phyloP scores from a whole-genome alignment of 495 filamentous ascomycete species.

The Penicillium paxilli region DNA sequence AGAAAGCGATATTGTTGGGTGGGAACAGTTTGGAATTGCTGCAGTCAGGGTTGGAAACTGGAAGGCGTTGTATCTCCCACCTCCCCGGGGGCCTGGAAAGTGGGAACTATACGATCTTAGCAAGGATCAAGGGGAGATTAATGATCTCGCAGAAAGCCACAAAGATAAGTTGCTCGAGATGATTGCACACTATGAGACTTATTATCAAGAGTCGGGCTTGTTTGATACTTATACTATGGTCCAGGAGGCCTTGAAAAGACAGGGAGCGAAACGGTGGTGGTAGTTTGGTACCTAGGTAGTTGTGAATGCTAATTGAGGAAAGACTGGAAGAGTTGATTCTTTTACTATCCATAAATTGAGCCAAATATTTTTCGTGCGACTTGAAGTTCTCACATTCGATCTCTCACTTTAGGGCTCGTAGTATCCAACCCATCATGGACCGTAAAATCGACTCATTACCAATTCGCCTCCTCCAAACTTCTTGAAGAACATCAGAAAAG shows the following conservation, averaged over 20 bases:
- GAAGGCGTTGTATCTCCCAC: slow-evolving; percentile 22
- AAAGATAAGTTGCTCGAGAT: slow-evolving; percentile 35
- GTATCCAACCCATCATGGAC: no score
- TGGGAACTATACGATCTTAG: slow-evolving; percentile 28
- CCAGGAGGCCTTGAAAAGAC: background rate
- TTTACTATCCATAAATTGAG: background rate
- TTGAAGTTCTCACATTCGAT: no score
- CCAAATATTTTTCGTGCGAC: no score
- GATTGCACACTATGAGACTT: slow-evolving; percentile 10
- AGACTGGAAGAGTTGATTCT: background rate
- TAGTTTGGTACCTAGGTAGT: background rate
- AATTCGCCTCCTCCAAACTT: no score
- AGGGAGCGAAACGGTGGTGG: slow-evolving; percentile 2
- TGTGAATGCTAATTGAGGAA: background rate
- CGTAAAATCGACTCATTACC: no score
- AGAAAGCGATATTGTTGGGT: slow-evolving; percentile 19
- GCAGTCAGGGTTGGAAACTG: slow-evolving; percentile 23
- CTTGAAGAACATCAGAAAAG: no score
- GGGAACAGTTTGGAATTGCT: slow-evolving; percentile 22
- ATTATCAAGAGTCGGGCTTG: slow-evolving; percentile 8
- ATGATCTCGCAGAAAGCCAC: slow-evolving; percentile 50
- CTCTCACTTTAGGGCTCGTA: no score
- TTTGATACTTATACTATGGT: slow-evolving; percentile 5
- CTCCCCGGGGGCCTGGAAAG: slow-evolving; percentile 14
- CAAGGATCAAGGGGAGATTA: slow-evolving; percentile 36